These are phyloP conservation scores for Alternaria brassicicola DNA, from an alignment of 2,329 filamentous ascomycete genomes.

Conservation along the genomic window DNA sequence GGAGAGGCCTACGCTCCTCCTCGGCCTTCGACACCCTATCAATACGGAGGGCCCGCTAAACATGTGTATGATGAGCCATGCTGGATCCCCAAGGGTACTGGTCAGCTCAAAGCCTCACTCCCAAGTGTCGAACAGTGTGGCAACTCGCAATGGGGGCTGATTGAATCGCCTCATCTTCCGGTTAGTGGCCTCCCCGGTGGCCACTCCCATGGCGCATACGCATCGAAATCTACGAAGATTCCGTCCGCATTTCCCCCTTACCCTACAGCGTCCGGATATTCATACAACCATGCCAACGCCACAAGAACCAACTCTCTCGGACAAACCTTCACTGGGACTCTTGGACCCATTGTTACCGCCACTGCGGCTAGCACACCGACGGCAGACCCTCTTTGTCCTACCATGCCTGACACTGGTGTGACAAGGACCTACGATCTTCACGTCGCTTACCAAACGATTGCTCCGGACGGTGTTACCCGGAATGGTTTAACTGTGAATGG, in stretches of 20 bases:
- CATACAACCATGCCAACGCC: constrained; percentile 11
- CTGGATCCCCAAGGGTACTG: constrained; percentile 33
- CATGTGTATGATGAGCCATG: constrained; percentile 31
- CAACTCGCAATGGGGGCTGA: constrained; percentile 37
- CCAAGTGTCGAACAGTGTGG: constrained; percentile 35
- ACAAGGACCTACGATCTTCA: constrained; percentile 39
- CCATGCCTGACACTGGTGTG: constrained; percentile 43
- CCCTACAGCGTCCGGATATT: constrained; percentile 12
- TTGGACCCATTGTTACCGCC: neutral
- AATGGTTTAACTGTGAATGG: constrained; percentile 40
- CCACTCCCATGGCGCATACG: constrained; percentile 9
- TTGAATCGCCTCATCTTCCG: constrained; percentile 36
- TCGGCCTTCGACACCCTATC: constrained; percentile 28
- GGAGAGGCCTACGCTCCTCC: constrained; percentile 27
- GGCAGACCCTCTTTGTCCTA: constrained; percentile 23
- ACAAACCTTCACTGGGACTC: neutral
- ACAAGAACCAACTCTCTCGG: constrained; percentile 8
- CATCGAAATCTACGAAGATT: neutral
- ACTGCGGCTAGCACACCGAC: constrained; percentile 12
- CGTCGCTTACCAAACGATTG: constrained; percentile 36
- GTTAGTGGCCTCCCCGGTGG: constrained; percentile 23
- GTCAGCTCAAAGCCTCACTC: constrained; percentile 28
- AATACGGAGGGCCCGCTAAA: constrained; percentile 30
- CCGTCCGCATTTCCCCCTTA: constrained; percentile 4
- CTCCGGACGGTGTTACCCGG: constrained; percentile 38